Percentiles rank a stretch among this genome's conserved stretches.
Conservation (phyloP, 257 asterid species). For the Penstemon eatonii region DNA sequence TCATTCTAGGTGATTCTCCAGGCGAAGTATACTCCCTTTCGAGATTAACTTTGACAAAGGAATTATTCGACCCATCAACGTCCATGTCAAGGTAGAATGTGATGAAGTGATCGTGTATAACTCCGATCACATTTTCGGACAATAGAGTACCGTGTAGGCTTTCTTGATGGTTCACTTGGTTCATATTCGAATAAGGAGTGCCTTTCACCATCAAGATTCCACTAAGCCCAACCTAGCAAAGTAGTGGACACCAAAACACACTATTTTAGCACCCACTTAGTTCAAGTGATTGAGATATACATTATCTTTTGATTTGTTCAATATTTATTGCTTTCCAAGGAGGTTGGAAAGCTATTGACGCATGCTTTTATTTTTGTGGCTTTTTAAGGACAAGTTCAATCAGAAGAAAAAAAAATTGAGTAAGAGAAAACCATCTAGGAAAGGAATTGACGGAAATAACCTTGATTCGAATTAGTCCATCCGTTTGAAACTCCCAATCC, state of each 20-base stretch:
- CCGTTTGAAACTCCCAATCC: conserved; percentile 96
- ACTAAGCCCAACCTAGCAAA: conserved; percentile 59
- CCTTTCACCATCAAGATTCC: conserved; percentile 88
- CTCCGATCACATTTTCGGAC: conserved; percentile 70
- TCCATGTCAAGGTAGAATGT: conserved; percentile 78
- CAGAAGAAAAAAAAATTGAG: not conserved
- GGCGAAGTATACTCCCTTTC: conserved; percentile 46
- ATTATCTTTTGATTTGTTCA: not conserved
- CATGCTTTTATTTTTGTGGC: conserved; percentile 2
- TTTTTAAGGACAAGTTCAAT: too few species aligned
- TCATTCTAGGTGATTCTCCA: conserved; percentile 52
- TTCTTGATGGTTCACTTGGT: conserved; percentile 40
- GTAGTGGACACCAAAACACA: not conserved
- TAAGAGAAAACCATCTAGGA: not conserved
- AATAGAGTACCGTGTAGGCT: conserved; percentile 51
- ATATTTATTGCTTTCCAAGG: conserved; percentile 8
- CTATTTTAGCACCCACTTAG: conserved; percentile 7
- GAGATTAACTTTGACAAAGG: conserved; percentile 62
- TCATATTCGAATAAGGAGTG: conserved; percentile 44
- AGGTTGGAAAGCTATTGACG: conserved; percentile 3
- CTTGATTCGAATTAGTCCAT: conserved; percentile 82
- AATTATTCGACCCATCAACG: conserved; percentile 55
- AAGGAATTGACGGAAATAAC: conserved; percentile 30
- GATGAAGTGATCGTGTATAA: conserved; percentile 72
- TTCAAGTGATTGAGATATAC: not conserved